A percentile compares a stretch with the other conserved stretches of the same genome.
These are phyloP conservation scores for Paraglomus occultum DNA, from an alignment of 192 early-diverging fungal genomes.

Conservation along the genomic window DNA sequence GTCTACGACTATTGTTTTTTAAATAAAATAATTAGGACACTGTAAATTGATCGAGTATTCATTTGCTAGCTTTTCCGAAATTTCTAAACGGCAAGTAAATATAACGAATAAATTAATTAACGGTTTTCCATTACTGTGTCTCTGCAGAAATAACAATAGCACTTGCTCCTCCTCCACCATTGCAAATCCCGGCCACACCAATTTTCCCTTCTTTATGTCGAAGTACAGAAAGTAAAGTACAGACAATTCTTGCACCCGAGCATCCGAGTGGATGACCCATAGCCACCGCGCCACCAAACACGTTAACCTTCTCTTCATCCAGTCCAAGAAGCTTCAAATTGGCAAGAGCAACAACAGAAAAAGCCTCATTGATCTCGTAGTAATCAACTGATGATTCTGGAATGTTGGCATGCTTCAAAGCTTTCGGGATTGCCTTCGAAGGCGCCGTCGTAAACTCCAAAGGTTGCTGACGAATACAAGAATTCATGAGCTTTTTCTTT, in stretches of 20 bases:
- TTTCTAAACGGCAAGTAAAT: no score
- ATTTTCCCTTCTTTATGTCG: conserved; percentile 71
- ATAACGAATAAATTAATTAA: no score
- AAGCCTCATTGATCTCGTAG: conserved; percentile 84
- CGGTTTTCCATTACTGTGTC: no score
- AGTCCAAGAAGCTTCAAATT: conserved; percentile 81
- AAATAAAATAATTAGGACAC: no score
- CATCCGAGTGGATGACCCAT: conserved; percentile 99
- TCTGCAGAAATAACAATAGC: conserved; percentile 64
- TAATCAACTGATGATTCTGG: conserved; percentile 66
- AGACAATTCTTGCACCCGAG: conserved; percentile 87
- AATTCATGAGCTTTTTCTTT: no score
- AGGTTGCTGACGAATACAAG: conserved; percentile 41
- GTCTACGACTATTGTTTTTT: no score
- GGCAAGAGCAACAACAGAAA: conserved; percentile 79
- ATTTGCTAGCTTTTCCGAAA: no score
- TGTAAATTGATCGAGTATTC: no score
- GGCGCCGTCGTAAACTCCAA: conserved; percentile 75
- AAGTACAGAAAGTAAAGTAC: conserved; percentile 75
- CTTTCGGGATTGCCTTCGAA: conserved; percentile 74
- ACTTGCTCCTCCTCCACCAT: conserved; percentile 93
- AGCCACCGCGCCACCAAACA: conserved; percentile 94
- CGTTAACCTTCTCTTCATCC: conserved; percentile 77
- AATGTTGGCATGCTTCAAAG: conserved; percentile 59
- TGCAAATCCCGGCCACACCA: conserved; percentile 93